Evolutionary conservation across 345 rosid species (phyloP), one percentile per base, ranked within the genome.

Genomic region (Pseudoturritis turrita): DNA sequence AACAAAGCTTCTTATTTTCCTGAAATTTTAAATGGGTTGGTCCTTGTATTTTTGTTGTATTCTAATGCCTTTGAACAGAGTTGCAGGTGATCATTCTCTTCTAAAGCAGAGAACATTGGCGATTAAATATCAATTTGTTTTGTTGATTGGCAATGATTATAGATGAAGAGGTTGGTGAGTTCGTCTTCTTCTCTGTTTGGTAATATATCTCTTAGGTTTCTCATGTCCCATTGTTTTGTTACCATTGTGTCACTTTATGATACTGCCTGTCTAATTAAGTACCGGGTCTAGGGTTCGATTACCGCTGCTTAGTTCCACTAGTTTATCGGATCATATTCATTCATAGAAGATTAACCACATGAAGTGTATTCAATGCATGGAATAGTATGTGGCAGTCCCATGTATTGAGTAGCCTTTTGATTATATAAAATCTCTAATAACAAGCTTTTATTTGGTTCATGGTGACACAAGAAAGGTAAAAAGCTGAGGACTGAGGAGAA

Each of bases 131-230:
- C 36, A 55, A 17, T 28, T 28, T 56, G 66, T 46, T 39, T 22
- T 70, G 37, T 63, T 45, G 65, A 62, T 76, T 76, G 67, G 54
- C 72, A 76, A 76, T 76, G 76, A 76, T 70, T 70, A 49, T 47
- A 47, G 66, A 19, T 10, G 45, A 62, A 18, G 58, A 62, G 60
- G 70, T 76, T 62, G 79, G 46, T 76, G 60, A 45, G 60, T 54
- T 65, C 17, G 60, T 26, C 65, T 65, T 29, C 58, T 31, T 54
- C 14, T 71, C 23, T 35, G 40, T 25, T 54, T 51, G 53, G 19
- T 45, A 15, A 54, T 53, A 33, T 54, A 62, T 39, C 61, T 56
- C 71, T 40, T 40, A 49, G 40, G 46, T 29, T 19, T 28, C 59
- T 55, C 43, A 37, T 23, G 50, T 35, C 15, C 41, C 33, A 18